These are phyloP conservation scores for Ogataea dorogensis DNA, from an alignment of 805 yeast species.

Conservation along the genomic window DNA sequence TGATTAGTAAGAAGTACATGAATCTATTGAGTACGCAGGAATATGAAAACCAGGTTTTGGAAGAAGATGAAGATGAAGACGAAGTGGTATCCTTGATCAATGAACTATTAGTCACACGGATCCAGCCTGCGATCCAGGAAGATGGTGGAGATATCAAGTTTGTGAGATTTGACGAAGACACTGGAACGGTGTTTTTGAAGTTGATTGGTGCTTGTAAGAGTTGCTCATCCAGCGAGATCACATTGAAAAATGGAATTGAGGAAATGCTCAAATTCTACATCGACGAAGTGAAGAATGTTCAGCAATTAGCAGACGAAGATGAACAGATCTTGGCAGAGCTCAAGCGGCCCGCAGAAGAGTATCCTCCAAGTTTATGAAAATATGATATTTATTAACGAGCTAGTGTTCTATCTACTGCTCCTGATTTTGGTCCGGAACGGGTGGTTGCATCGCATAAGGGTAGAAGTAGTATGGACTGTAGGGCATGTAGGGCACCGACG, in stretches of 20 bases:
- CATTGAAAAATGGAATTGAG: constrained; percentile 93
- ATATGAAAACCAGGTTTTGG: constrained; percentile 36
- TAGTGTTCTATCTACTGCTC: constrained; percentile 2
- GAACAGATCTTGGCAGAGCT: constrained; percentile 36
- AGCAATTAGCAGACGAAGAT: constrained; percentile 83
- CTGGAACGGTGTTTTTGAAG: constrained; percentile 85
- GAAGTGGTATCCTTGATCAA: constrained; percentile 88
- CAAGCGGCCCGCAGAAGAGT: constrained; percentile 23
- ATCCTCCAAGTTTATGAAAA: constrained; percentile 36
- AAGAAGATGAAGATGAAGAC: constrained; percentile 61
- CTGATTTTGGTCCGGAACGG: constrained; percentile 3
- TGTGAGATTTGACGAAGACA: constrained; percentile 77
- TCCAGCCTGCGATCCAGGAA: constrained; percentile 96
- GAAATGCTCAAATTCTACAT: constrained; percentile 96
- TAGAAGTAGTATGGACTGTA: constrained; percentile 24
- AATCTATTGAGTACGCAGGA: constrained; percentile 35
- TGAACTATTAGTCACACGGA: constrained; percentile 89
- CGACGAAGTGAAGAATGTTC: constrained; percentile 88
- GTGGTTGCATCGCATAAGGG: constrained; percentile 17
- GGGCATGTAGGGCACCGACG: constrained; percentile 18
- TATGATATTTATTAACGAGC: constrained; percentile 10
- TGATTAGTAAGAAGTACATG: constrained; percentile 42
- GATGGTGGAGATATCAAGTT: constrained; percentile 98
- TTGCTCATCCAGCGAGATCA: constrained; percentile 87
- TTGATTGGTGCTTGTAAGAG: constrained; percentile 95